phyloP scores from a whole-genome alignment of 2,329 filamentous ascomycete genomes.

The Paracoccidioides lutzii region DNA sequence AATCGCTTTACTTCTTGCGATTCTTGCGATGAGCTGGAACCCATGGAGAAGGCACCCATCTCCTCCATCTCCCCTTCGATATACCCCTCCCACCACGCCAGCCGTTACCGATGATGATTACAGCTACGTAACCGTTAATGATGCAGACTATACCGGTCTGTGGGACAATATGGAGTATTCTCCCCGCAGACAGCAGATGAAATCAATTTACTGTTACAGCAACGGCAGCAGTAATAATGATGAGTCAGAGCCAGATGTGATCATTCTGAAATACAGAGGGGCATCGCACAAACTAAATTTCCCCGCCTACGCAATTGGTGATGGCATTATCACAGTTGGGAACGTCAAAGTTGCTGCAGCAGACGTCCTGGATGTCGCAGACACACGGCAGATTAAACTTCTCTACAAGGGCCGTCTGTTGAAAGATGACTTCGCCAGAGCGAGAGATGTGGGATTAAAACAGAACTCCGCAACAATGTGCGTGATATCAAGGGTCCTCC shows the following conservation, averaged over 20 bases:
- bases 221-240: slow-evolving; percentile 9
- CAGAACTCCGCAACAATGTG: slow-evolving; percentile 37
- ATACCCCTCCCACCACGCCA: slow-evolving; percentile 17
- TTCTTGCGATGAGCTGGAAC: slow-evolving; percentile 2
- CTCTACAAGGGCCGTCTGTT: slow-evolving; percentile 37
- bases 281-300: slow-evolving; percentile 33
- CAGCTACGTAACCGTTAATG: slow-evolving; percentile 27
- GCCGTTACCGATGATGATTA: slow-evolving; percentile 28
- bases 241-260: slow-evolving; percentile 30
- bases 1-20: not conserved
- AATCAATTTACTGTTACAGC: slow-evolving; percentile 10
- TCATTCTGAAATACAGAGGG: slow-evolving; percentile 32
- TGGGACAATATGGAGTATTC: not conserved
- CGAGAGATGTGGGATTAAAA: slow-evolving; percentile 34
- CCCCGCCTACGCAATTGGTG: slow-evolving; percentile 35
- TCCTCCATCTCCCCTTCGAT: slow-evolving; percentile 20
- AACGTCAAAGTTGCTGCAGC: slow-evolving; percentile 30
- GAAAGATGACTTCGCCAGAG: slow-evolving; percentile 27
- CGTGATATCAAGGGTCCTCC: slow-evolving; percentile 28
- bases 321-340: slow-evolving; percentile 31
- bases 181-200: not conserved
- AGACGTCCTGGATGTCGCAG: slow-evolving; percentile 21
- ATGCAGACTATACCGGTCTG: slow-evolving; percentile 17
- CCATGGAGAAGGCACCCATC: slow-evolving; percentile 21
- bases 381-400: slow-evolving; percentile 29